Base-by-base conservation (phyloP, 2,329 filamentous ascomycete species). In the Penicillium corylophilum region DNA sequence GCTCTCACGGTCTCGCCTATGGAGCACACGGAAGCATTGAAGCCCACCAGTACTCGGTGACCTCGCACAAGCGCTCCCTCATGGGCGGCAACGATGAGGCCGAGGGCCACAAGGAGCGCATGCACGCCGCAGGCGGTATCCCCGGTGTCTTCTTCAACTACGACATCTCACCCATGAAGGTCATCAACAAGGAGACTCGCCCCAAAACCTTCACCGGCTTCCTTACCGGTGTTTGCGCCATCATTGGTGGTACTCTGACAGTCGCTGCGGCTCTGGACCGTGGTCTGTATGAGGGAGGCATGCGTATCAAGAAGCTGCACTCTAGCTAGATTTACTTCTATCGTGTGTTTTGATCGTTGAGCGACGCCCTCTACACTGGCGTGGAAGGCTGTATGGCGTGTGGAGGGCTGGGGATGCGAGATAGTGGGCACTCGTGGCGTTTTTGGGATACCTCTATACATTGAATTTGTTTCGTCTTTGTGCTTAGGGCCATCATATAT, bases 81-180 rank as follows among this genome's bases (percentile, higher is more conserved):
- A 74, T 79, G 20, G 94, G 94, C 46, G 94, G 94, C 5, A 85
- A 88, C 58, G 95, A 95, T 67, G 81, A 86, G 9, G 84, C 88
- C 9, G 91, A 95, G 65, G 93, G 92, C 15, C 94, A 99, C 71
- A 87, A 92, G 68, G 93, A 97, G 79, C 86, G 93, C 35, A 76
- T 95, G 59, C 94, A 99, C 72, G 90, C 93, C 2, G 79, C 85
- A 48, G 92, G 91, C 54, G 94, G 94, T 60, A 97, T 99, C 64
- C 94, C 94, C 0, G 94, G 94, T 39, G 92, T 99, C 13, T 99
- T 99, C 79, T 97, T 99, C 78, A 95, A 91, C 60, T 99, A 99
- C 65, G 94, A 99, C 65, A 99, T 99, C 71, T 97, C 93, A 2
- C 94, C 94, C 5, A 99, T 99, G 94, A 99, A 97, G 77, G 93